Conservation (phyloP, 179 eudicot genomes). For the Monotropa hypopitys region DNA sequence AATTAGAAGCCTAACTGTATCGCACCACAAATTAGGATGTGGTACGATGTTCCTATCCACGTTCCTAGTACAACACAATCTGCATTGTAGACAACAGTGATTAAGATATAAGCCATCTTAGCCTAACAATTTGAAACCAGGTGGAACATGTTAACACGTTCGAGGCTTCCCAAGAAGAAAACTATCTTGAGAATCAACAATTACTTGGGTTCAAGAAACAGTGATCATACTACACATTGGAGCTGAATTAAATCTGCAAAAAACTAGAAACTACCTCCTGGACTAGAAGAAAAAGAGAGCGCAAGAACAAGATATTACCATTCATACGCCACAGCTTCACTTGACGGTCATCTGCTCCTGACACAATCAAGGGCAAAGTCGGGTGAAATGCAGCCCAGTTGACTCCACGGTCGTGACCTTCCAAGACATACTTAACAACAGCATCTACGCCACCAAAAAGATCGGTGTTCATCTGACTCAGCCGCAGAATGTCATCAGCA, state of each 20-base stretch:
- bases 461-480: conserved; percentile 75
- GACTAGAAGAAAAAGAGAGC: neutral
- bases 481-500: conserved; percentile 57
- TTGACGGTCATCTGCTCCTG: conserved; percentile 93
- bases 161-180: neutral
- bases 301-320: conserved; percentile 27
- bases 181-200: neutral
- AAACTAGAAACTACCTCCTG: neutral
- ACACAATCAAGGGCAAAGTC: conserved; percentile 64
- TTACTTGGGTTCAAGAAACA: neutral
- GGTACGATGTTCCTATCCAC: neutral
- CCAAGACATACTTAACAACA: conserved; percentile 78
- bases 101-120: neutral
- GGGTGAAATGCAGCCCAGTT: conserved; percentile 93
- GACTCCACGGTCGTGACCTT: conserved; percentile 91
- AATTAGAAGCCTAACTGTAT: neutral
- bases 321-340: conserved; percentile 92
- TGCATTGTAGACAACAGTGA: neutral
- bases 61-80: neutral
- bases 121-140: neutral
- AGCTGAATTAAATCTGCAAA: neutral
- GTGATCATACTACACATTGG: neutral
- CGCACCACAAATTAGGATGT: neutral
- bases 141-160: neutral
- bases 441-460: conserved; percentile 85